A percentile compares a stretch with the other conserved stretches of the same genome.
Evolutionary conservation across 441 rosid genomes (phyloP).

Genomic region (Iberis amara): DNA sequence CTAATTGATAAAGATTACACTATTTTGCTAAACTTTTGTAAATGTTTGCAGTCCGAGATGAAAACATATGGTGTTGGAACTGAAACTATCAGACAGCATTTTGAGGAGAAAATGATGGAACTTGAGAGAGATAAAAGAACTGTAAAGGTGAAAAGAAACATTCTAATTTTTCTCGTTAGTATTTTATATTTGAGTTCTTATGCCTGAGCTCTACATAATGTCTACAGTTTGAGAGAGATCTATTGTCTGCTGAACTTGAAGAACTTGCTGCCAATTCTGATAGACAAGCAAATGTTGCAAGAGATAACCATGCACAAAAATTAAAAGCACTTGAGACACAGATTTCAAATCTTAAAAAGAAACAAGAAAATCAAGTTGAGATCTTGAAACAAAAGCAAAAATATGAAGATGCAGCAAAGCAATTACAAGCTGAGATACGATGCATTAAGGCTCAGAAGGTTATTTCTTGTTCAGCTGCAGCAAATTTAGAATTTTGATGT

Average conservation of each 20-base stretch:
- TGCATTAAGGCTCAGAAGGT: conserved; percentile 66
- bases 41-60: conserved; percentile 57
- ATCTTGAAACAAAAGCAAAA: conserved; percentile 56
- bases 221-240: conserved; percentile 58
- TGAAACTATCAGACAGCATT: conserved; percentile 55
- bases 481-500: conserved; percentile 4
- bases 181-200: conserved; percentile 5
- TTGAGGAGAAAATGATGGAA: conserved; percentile 60
- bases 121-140: conserved; percentile 63
- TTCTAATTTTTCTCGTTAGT: conserved; percentile 18
- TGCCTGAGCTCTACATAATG: conserved; percentile 22
- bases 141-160: conserved; percentile 42
- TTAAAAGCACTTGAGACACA: conserved; percentile 59
- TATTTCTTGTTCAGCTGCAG: conserved; percentile 19
- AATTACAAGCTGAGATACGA: conserved; percentile 62
- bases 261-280: conserved; percentile 53
- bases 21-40: background rate
- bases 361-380: conserved; percentile 61
- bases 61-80: conserved; percentile 44
- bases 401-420: conserved; percentile 64
- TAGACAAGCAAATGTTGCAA: conserved; percentile 42
- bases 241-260: conserved; percentile 48
- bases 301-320: conserved; percentile 49
- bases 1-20: background rate
- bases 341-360: conserved; percentile 63